Percentiles rank a stretch among this genome's conserved stretches.
These are phyloP conservation scores for Populus simonii DNA, from an alignment of 345 rosid species.

Conservation along the genomic window DNA sequence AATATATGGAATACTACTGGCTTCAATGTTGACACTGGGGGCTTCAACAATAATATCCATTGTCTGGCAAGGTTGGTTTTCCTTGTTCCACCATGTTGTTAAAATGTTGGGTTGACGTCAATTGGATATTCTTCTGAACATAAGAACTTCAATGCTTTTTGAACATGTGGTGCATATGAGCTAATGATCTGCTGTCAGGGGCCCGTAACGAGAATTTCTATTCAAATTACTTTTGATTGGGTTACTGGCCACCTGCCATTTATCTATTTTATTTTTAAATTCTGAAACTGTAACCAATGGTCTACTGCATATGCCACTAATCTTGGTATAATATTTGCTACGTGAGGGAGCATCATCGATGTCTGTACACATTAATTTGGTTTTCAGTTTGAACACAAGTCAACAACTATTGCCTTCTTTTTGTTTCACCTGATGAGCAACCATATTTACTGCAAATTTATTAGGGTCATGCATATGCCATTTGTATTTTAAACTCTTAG, in stretches of 20 bases:
- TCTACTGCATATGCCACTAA: neutral
- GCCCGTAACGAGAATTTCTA: neutral
- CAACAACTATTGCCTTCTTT: neutral
- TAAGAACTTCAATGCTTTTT: neutral
- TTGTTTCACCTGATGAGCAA: neutral
- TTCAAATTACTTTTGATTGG: neutral
- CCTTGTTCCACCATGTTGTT: neutral
- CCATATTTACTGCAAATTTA: neutral
- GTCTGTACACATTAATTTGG: neutral
- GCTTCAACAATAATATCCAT: slow-evolving; percentile 90
- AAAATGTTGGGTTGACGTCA: neutral
- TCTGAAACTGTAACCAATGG: neutral
- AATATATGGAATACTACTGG: slow-evolving; percentile 84
- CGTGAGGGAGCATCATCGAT: neutral
- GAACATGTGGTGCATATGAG: neutral
- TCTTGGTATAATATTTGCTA: neutral
- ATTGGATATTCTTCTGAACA: neutral
- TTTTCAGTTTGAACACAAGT: neutral
- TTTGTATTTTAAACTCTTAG: neutral
- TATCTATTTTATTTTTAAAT: neutral
- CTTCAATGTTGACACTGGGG: slow-evolving; percentile 91
- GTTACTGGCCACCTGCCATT: neutral
- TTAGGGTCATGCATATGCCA: neutral
- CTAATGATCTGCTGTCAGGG: neutral
- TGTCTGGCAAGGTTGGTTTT: slow-evolving; percentile 80